Base-by-base conservation (phyloP, 345 rosid genomes). In the Salix arbutifolia region DNA sequence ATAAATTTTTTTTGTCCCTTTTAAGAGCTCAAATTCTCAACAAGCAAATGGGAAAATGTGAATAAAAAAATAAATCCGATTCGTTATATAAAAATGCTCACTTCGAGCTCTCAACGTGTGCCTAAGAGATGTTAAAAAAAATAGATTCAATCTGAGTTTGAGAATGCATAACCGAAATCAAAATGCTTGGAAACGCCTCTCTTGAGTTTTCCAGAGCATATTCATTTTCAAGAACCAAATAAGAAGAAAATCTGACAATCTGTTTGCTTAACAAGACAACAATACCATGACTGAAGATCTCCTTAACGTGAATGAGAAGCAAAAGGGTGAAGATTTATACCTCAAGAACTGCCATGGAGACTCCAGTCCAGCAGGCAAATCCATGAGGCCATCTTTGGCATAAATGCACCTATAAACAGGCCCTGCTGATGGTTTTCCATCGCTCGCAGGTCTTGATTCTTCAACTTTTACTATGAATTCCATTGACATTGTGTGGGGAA, bases 311-410 rank as follows among this genome's bases (percentile, higher is more conserved):
- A 30, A 77, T 18, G 30, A 10, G 9, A 53, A 61, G 8, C 21
- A 37, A 64, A 46, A 61, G n/a, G 31, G 11, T 31, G 26, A 56
- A 17, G 33, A 25, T 13, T 6, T 68, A 44, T 71, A 90, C 99
- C 94, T 86, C 65, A 96, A 84, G 83, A 93, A 87, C 76, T 96
- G 89, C 99, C 99, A 96, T 8, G 99, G 99, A 80, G 97, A 92
- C 23, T 90, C 79, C 75, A 90, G 67, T 5, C 87, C 84, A 0
- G 77, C 72, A 42, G 97, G 92, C 74, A 86, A 70, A 74, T 87
- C 83, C 53, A 93, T 53, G 30, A 92, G 91, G n/a, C 95, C 96
- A 76, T 93, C 92, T 81, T 88, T 84, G 33, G 98, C 92, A 74
- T 91, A 91, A 62, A 80, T 86, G 88, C 91, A 86, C 79, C 98